Conservation (phyloP, 495 filamentous ascomycete genomes). For the Penicillium crystallinum region DNA sequence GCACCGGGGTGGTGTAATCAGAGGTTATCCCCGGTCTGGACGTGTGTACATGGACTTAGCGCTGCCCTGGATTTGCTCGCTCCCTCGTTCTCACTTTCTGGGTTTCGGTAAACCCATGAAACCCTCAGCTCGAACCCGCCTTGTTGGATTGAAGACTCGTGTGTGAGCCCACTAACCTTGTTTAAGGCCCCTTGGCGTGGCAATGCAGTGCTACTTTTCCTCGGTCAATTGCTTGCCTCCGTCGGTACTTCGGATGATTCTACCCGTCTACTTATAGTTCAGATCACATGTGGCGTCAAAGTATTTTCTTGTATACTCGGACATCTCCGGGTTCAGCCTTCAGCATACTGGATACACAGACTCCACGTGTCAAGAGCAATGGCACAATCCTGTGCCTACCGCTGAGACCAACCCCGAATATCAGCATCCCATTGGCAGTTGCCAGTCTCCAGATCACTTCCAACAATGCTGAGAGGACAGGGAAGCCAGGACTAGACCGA, state of each 20-base stretch:
- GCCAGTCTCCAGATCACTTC: background rate
- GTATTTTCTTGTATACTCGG: background rate
- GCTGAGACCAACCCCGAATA: background rate
- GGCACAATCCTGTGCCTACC: background rate
- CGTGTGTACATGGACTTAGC: background rate
- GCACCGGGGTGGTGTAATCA: constrained; percentile 8
- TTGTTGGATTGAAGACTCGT: background rate
- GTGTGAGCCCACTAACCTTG: background rate
- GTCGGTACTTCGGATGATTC: background rate
- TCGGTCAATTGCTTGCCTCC: background rate
- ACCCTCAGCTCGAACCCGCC: background rate
- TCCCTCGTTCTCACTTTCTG: constrained; percentile 8
- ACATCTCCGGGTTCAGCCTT: background rate
- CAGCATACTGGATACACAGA: background rate
- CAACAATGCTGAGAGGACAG: background rate
- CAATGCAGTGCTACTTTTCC: background rate
- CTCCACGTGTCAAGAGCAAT: constrained; percentile 1
- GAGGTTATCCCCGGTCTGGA: constrained; percentile 2
- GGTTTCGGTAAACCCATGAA: constrained; percentile 4
- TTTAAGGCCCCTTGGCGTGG: background rate
- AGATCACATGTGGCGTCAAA: background rate
- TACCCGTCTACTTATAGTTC: background rate
- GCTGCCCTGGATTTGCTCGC: constrained; percentile 1
- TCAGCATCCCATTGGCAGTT: background rate
- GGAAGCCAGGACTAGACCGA: background rate